Conservation (phyloP, 306 rosid genomes). For the Fragaria vesca region DNA sequence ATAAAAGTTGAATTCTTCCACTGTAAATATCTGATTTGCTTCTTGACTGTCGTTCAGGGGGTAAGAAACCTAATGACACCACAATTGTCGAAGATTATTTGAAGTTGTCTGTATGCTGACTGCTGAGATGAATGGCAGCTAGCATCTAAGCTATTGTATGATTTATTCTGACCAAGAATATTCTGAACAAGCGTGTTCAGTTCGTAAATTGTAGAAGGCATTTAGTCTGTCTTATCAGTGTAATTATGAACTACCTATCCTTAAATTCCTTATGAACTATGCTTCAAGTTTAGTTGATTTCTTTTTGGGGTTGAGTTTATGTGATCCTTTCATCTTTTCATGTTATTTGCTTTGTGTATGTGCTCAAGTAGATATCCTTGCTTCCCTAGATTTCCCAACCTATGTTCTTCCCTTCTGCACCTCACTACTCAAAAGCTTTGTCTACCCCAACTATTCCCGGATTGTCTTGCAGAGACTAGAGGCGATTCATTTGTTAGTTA, state of each 20-base stretch:
- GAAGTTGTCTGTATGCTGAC: conserved; percentile 27
- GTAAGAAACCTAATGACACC: conserved; percentile 43
- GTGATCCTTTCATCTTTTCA: neutral
- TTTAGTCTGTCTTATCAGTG: neutral
- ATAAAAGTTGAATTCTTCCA: neutral
- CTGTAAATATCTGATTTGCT: conserved; percentile 22
- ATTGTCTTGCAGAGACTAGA: neutral
- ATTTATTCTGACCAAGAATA: conserved; percentile 18
- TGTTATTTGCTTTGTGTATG: neutral
- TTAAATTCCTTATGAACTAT: neutral
- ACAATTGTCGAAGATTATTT: conserved; percentile 18
- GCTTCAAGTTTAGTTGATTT: neutral
- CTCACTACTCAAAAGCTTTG: neutral
- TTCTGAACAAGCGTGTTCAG: conserved; percentile 6
- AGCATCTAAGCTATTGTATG: conserved; percentile 17
- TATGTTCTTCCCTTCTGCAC: neutral
- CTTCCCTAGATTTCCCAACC: neutral
- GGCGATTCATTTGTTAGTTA: neutral
- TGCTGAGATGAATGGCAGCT: conserved; percentile 29
- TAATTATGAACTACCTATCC: conserved; percentile 1
- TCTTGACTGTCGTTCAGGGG: conserved; percentile 52
- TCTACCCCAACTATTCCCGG: neutral
- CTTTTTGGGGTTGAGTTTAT: neutral
- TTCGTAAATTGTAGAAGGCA: conserved; percentile 11
- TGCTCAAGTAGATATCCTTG: neutral